phyloP scores from a whole-genome alignment of 306 rosid species.

The Castanea sativa region DNA sequence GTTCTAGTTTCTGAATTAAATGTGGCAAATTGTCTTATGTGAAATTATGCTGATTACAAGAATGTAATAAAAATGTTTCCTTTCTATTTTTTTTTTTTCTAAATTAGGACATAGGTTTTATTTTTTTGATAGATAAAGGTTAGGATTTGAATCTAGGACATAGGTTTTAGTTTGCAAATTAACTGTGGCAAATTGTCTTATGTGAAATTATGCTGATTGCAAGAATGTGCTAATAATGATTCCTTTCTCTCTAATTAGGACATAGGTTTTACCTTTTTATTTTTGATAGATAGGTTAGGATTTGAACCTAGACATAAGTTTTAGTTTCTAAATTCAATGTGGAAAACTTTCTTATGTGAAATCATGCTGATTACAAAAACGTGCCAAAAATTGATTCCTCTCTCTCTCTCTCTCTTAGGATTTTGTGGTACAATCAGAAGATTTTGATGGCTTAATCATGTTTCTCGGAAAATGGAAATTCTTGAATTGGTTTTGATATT shows the following conservation, averaged over 20 bases:
- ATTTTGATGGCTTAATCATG: not conserved
- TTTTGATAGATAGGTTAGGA: not conserved
- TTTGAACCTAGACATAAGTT: too few relatives aligned
- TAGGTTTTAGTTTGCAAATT: not conserved
- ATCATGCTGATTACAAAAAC: too few relatives aligned
- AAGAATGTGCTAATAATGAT: too few relatives aligned
- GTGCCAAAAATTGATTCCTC: too few relatives aligned
- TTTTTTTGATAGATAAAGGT: not conserved
- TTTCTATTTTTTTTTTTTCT: too few relatives aligned
- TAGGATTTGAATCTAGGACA: not conserved
- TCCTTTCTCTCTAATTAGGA: too few relatives aligned
- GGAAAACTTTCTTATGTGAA: too few relatives aligned
- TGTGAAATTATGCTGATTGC: not conserved
- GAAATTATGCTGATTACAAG: not conserved
- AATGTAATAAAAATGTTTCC: not conserved
- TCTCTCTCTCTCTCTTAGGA: not conserved
- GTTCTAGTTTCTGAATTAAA: not conserved
- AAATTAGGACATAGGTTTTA: too few relatives aligned
- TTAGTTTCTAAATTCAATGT: too few relatives aligned
- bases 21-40: not conserved
- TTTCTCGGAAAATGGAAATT: not conserved
- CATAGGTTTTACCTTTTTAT: not conserved
- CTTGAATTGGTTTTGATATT: not conserved
- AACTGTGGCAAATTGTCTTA: not conserved
- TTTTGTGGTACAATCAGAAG: not conserved